Evolutionary conservation across 441 rosid genomes (phyloP).

Genomic region (Mallotus japonicus): DNA sequence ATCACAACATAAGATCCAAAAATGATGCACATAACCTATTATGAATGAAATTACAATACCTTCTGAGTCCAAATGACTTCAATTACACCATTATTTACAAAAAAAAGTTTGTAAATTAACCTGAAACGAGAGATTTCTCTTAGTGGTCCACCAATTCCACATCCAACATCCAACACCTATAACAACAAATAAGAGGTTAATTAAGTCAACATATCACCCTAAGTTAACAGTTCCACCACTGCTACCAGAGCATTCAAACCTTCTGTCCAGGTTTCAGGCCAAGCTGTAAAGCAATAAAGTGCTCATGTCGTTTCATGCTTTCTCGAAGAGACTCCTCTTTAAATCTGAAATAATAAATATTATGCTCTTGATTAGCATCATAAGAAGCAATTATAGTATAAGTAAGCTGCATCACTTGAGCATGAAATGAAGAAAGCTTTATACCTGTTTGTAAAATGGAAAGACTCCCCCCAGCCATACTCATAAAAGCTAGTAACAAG

Average conservation of each 20-base stretch:
- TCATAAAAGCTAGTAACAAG: slow-evolving; percentile 95
- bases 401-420: neutral
- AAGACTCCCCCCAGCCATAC: slow-evolving; percentile 97
- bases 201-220: slow-evolving; percentile 15
- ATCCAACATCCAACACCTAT: slow-evolving; percentile 96
- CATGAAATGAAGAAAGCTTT: slow-evolving; percentile 17
- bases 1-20: too few species aligned
- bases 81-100: too few species aligned
- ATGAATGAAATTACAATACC: too few species aligned
- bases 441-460: slow-evolving; percentile 92
- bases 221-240: slow-evolving; percentile 3
- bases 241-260: slow-evolving; percentile 39
- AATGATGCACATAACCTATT: too few species aligned
- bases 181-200: slow-evolving; percentile 18
- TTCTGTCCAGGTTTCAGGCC: slow-evolving; percentile 82
- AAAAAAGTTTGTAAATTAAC: slow-evolving; percentile 30
- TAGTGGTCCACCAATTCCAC: slow-evolving; percentile 97
- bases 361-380: slow-evolving; percentile 9
- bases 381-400: slow-evolving; percentile 9
- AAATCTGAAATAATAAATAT: slow-evolving; percentile 49
- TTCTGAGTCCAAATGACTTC: too few species aligned
- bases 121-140: slow-evolving; percentile 94
- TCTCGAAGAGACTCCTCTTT: slow-evolving; percentile 82
- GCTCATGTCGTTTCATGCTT: slow-evolving; percentile 94
- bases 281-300: slow-evolving; percentile 90